Base-by-base conservation (phyloP, 371 early-diverging fungal species). In the Nematocida major region DNA sequence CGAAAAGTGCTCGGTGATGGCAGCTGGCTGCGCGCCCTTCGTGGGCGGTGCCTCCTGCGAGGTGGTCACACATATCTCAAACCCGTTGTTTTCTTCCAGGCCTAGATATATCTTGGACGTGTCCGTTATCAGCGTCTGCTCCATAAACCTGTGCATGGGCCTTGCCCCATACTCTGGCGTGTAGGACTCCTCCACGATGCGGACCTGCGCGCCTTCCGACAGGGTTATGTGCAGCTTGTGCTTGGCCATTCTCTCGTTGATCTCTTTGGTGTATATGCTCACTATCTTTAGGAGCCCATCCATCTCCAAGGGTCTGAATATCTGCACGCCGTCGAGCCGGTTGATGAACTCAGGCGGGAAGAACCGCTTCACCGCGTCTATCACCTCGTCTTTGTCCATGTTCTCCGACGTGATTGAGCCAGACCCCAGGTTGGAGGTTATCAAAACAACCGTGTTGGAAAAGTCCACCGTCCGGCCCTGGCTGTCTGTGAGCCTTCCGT, bases 321-420 rank as follows among this genome's bases (percentile, higher is more conserved):
- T 81, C n/a, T 90, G 86, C 59, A 91, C 87, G 67, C 89, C 89
- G 66, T 91, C 91, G 39, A 92, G 88, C 9, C 92, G 86, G 83
- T 92, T 92, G 26, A 92, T 84, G 66, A 92, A 85, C 81, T 92
- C 91, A 13, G 91, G 91, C 48, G 90, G 88, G 82, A 93, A 93
- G 68, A 90, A 89, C 13, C 87, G 85, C 24, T 90, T 88, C 45
- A 90, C 87, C 54, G 87, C 86, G 5, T 62, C 50, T 87, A 90
- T 87, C 67, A 90, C 87, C 5, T 68, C 66, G 5, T 79, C 80
- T 67, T 83, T 82, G 30, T 87, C 85, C 15, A 80, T 68, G 28
- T 79, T 68, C 3, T 57, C 68, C 18, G 53, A 67, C n/a, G 83
- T 84, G 22, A 88, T 82, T 57, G 81, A 76, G n/a, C 81, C 59